Percentiles rank a stretch among this genome's conserved stretches.
These are phyloP conservation scores for Coemansia sp. DNA, from an alignment of 192 early-diverging fungal species.

Conservation along the genomic window DNA sequence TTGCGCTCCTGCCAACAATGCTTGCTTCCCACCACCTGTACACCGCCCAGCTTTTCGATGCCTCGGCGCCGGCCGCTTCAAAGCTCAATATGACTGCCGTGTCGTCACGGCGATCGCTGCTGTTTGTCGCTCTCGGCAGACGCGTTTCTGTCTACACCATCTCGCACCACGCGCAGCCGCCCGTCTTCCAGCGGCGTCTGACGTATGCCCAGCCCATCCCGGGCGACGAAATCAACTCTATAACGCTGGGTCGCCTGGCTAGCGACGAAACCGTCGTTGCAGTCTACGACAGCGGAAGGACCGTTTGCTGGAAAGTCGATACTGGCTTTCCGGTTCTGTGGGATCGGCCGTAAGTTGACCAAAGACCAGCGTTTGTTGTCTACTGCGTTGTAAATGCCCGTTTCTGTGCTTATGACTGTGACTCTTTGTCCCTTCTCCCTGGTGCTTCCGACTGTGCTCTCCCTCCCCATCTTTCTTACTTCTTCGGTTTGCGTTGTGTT, in stretches of 20 bases:
- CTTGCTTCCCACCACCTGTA: conserved; percentile 17
- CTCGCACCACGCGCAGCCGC: conserved; percentile 22
- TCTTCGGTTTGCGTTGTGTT: too few relatives aligned
- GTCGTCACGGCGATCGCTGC: conserved; percentile 18
- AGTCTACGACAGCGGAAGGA: conserved; percentile 39
- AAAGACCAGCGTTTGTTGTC: too few relatives aligned
- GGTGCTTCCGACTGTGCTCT: too few relatives aligned
- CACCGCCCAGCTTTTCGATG: conserved; percentile 27
- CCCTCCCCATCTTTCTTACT: too few relatives aligned
- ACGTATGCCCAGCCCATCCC: conserved; percentile 13
- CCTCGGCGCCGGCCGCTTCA: conserved; percentile 6
- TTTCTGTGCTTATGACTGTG: too few relatives aligned
- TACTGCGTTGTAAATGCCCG: too few relatives aligned
- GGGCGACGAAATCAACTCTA: conserved; percentile 43
- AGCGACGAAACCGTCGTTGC: conserved; percentile 25
- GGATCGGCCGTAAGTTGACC: conserved; percentile 27
- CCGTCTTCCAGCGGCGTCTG: conserved; percentile 11
- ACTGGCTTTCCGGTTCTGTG: conserved; percentile 23
- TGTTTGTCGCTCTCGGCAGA: conserved; percentile 24
- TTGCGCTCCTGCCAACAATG: conserved; percentile 7
- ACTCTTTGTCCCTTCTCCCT: too few relatives aligned
- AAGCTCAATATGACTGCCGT: conserved; percentile 43
- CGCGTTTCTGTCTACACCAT: conserved; percentile 24
- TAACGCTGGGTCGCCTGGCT: conserved; percentile 15
- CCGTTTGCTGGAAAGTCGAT: conserved; percentile 22